phyloP scores from a whole-genome alignment of 495 filamentous ascomycete genomes.

The Talaromyces wortmannii region DNA sequence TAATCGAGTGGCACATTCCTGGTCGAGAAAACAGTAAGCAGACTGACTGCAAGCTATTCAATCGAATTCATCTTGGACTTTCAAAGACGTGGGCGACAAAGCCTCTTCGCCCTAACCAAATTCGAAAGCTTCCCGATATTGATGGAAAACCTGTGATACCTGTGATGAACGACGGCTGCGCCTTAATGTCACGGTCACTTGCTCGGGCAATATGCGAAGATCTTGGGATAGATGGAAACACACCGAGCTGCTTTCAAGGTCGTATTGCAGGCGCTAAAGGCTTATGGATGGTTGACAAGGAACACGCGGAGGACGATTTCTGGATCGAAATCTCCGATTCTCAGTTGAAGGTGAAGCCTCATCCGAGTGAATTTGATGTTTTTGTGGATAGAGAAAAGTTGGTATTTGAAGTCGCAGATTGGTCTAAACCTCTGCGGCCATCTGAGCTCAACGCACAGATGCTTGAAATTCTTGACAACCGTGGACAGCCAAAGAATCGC shows the following conservation, averaged over 20 bases:
- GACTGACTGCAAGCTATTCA: conserved; percentile 45
- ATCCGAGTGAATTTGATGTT: conserved; percentile 37
- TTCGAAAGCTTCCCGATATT: conserved; percentile 25
- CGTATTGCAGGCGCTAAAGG: conserved; percentile 84
- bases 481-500: conserved; percentile 49
- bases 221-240: conserved; percentile 48
- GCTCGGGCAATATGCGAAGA: conserved; percentile 52
- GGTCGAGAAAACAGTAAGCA: conserved; percentile 28
- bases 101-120: conserved; percentile 30
- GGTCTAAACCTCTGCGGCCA: conserved; percentile 52
- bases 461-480: conserved; percentile 66
- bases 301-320: conserved; percentile 20
- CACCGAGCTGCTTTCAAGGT: conserved; percentile 73
- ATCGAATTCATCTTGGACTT: conserved; percentile 33
- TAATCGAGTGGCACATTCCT: conserved; percentile 49
- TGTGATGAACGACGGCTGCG: conserved; percentile 82
- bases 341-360: conserved; percentile 71
- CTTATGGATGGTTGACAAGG: conserved; percentile 71
- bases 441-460: conserved; percentile 72
- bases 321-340: conserved; percentile 79
- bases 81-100: conserved; percentile 44
- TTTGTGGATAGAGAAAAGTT: conserved; percentile 40
- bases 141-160: conserved; percentile 43
- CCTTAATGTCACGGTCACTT: conserved; percentile 57
- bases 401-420: conserved; percentile 69